Base-by-base conservation (phyloP, 148 eudicot species). In the Silene conica region DNA sequence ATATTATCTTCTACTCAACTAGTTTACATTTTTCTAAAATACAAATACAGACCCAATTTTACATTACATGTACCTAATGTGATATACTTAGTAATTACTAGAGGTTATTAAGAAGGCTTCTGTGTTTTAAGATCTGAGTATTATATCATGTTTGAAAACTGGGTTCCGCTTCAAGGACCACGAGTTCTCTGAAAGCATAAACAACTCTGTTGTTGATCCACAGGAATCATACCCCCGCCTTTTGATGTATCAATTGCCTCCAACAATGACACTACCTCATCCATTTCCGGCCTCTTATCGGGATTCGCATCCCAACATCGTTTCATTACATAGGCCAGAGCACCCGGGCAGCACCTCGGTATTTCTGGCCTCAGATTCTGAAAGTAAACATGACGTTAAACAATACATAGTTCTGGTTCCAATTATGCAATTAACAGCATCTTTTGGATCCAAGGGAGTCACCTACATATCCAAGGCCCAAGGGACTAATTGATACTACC, bases 281-380 rank as follows among this genome's bases (percentile, higher is more conserved):
- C 89, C 97, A 89, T 92, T 80, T 92, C 94, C 3, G 97, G 97
- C 75, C 97, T 82, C 87, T 83, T 92, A 83, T 92, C 94, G 3
- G 97, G 89, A 80, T 86, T 92, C 8, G 89, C 89, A 74, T 89
- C 95, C 97, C 97, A 92, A 70, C 97, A 92, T 57, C 92, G 83
- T 82, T 87, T 92, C 97, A 92, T 92, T 71, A 92, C 90, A 72
- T 83, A 83, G 10, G 92, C 89, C 64, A 92, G 76, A 68, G 97
- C 77, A 68, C 89, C 87, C 8, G 97, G 97, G 70, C 97, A 92
- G 64, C 97, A 92, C n/a, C 97, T 82, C 10, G 97, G 97, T 70
- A 92, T 89, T 69, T 89, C 92, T 48, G 97, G 97, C 88, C 97
- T 89, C 79, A 92, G 77, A 85, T 92, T 89, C 97, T 92, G 92